Conservation (phyloP, 2,329 filamentous ascomycete genomes). For the Apiospora arundinis region DNA sequence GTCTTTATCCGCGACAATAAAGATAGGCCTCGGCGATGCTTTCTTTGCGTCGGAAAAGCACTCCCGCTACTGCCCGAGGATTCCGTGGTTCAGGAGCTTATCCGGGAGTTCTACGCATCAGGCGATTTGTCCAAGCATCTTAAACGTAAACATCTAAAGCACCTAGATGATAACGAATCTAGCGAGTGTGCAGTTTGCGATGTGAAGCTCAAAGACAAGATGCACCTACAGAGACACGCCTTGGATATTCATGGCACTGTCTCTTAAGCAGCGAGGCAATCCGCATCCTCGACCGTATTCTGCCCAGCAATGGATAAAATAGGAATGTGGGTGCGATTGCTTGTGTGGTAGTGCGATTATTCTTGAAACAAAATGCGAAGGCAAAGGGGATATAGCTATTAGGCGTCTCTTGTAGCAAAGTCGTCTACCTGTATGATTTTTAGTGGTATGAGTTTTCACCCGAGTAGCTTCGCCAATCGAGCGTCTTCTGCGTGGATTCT, state of each 20-base stretch:
- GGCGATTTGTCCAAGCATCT: constrained; percentile 22
- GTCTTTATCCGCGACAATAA: constrained; percentile 11
- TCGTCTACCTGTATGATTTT: too few species aligned
- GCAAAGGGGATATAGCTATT: too few species aligned
- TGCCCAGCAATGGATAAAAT: not conserved
- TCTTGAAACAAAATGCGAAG: too few species aligned
- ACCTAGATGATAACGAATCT: not conserved
- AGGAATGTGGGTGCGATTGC: too few species aligned
- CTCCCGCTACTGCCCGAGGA: not conserved
- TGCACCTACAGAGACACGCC: constrained; percentile 21
- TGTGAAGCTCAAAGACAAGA: constrained; percentile 12
- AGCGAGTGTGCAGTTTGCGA: constrained; percentile 1
- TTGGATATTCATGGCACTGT: constrained; percentile 13
- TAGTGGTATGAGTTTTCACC: too few species aligned
- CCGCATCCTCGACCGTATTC: not conserved
- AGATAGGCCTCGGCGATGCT: constrained; percentile 22
- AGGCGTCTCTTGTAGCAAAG: too few species aligned
- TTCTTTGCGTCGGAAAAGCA: constrained; percentile 18
- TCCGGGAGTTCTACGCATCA: constrained; percentile 19
- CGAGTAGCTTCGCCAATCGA: too few species aligned
- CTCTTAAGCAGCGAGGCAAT: constrained; percentile 4
- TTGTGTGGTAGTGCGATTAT: too few species aligned
- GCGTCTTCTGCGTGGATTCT: too few species aligned
- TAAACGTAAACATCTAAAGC: constrained; percentile 11
- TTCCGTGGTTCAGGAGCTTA: constrained; percentile 15